Evolutionary conservation across 2,329 filamentous ascomycete species (phyloP).

Genomic region (Rhinocladiella mackenziei): DNA sequence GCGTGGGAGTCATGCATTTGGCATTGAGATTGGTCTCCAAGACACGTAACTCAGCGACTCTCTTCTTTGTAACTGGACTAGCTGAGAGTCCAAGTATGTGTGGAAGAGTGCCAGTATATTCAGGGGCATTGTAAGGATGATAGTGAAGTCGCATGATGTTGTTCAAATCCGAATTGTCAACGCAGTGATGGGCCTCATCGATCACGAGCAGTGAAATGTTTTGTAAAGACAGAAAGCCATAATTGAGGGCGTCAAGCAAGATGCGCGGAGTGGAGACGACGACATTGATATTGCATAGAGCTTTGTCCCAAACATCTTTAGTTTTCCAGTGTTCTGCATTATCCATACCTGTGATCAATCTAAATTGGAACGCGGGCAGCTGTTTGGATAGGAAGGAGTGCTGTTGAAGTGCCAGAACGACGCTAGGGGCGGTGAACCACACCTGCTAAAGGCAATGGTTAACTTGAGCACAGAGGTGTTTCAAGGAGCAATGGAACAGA

Average conservation of each 20-base stretch:
- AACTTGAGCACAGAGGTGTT: background rate
- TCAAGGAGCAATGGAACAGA: constrained; percentile 31
- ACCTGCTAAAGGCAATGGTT: constrained; percentile 40
- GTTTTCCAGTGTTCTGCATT: constrained; percentile 70
- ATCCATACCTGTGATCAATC: constrained; percentile 63
- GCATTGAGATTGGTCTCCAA: constrained; percentile 70
- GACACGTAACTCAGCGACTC: constrained; percentile 32
- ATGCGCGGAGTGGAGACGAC: constrained; percentile 75
- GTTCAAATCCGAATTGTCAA: constrained; percentile 59
- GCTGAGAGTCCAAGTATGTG: constrained; percentile 75
- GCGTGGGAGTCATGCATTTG: constrained; percentile 63
- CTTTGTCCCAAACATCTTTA: constrained; percentile 61
- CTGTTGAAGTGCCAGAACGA: constrained; percentile 65
- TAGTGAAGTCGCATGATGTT: constrained; percentile 73
- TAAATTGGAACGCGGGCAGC: constrained; percentile 55
- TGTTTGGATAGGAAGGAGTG: constrained; percentile 56
- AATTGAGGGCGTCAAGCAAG: constrained; percentile 66
- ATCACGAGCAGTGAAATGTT: constrained; percentile 68
- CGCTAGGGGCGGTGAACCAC: constrained; percentile 72
- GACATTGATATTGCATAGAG: constrained; percentile 62
- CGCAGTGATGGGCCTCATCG: constrained; percentile 82
- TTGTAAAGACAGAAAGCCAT: constrained; percentile 67
- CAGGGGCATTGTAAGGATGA: constrained; percentile 44
- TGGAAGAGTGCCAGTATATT: constrained; percentile 46
- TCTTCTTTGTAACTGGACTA: constrained; percentile 61